Base-by-base conservation (phyloP, 1,139 yeast genomes). In the Hansenula sp. region DNA sequence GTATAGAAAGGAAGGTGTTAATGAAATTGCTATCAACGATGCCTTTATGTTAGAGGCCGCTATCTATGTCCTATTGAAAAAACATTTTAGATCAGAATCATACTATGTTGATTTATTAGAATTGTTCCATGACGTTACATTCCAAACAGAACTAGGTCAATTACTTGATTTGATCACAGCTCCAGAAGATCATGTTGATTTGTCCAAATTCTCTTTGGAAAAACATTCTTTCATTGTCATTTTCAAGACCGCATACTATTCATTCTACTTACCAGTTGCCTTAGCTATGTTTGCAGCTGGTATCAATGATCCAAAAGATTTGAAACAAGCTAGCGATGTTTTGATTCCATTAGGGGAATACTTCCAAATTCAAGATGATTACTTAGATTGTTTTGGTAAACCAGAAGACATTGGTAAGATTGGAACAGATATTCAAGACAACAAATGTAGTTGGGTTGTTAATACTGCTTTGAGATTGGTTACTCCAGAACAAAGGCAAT, bases 281-380 rank as follows among this genome's bases (percentile, higher is more conserved):
- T 76, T 94, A 50, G 96, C 99, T 40, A 90, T 94, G 97, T 84
- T 72, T 67, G 85, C 88, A 78, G 84, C 95, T 47, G 98, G 97
- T 43, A 67, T 87, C 55, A 73, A 73, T 47, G 74, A 77, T 58
- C 84, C 77, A 47, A 66, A 71, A 55, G 96, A 91, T 65, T 76
- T 94, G 65, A 77, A 87, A 65, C 99, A 93, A 71, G 97, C 90
- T 17, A 77, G 75, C 52, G 94, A 88, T 57, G 81, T 94, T 41
- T 77, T 94, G 66, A 82, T 94, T 52, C 98, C 98, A 47, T 78
- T 93, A 57, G 99, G 99, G 48, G 97, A 94, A 69, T 94, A 94
- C 67, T 94, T 94, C 84, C 99, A 94, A 72, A 89, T 94, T 57
- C 99, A 94, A 71, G 99, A 94, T 64, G 99, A 94, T 67, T 94